Percentiles rank a stretch among this genome's conserved stretches.
Conservation (phyloP, 306 rosid genomes). For the Casuarina equisetifolia region DNA sequence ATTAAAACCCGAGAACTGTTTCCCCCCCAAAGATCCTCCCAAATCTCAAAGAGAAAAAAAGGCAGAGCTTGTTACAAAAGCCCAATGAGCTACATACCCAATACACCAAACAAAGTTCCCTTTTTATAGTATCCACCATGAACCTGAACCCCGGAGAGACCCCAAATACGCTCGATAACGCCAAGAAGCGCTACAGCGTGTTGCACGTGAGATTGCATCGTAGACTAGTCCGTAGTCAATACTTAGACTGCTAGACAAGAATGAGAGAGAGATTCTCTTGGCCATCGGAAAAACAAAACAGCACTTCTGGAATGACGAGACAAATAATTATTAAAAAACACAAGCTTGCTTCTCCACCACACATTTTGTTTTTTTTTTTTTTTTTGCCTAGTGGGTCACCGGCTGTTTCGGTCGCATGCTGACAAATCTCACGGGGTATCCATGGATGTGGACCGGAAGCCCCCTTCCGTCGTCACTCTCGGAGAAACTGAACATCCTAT, state of each 20-base stretch:
- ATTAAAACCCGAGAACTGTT: background rate
- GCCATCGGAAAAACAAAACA: background rate
- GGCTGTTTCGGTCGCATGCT: too few relatives aligned
- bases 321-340: background rate
- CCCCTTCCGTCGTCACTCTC: too few relatives aligned
- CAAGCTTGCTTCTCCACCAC: background rate
- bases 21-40: background rate
- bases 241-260: conserved; percentile 14
- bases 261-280: conserved; percentile 39
- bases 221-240: conserved; percentile 41
- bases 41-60: background rate
- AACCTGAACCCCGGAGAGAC: conserved; percentile 24
- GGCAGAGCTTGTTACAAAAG: background rate
- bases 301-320: background rate
- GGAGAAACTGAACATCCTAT: background rate
- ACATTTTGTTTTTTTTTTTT: background rate
- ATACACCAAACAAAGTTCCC: conserved; percentile 50
- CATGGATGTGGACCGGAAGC: too few relatives aligned
- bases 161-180: conserved; percentile 22
- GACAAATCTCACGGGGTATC: too few relatives aligned
- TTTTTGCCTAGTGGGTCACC: too few relatives aligned
- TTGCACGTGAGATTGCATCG: conserved; percentile 64
- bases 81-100: conserved; percentile 22
- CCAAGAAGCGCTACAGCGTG: conserved; percentile 47
- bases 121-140: conserved; percentile 39